Conservation (phyloP, 768 basidiomycete species). For the Boletus sp. region DNA sequence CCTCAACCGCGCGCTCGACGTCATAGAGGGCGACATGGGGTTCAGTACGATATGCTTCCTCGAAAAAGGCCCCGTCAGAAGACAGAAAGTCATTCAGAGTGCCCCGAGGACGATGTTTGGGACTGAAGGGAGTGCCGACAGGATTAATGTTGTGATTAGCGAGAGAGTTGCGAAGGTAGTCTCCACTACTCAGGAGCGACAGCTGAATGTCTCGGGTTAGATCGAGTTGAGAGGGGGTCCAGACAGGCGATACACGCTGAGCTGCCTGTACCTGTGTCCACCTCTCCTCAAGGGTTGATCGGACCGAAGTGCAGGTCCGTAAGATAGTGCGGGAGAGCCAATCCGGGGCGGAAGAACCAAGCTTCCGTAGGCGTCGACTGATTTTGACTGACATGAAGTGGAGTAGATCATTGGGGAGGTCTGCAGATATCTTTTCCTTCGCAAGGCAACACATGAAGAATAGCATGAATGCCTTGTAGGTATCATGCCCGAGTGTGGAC, state of each 20-base stretch:
- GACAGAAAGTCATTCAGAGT: slow-evolving; percentile 21
- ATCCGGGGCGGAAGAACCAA: slow-evolving; percentile 19
- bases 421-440: not conserved
- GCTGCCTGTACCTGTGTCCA: slow-evolving; percentile 35
- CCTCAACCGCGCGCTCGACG: slow-evolving; percentile 35
- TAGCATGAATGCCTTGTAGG: slow-evolving; percentile 37
- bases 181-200: slow-evolving; percentile 30
- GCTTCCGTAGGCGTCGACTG: slow-evolving; percentile 37
- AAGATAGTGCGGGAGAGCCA: slow-evolving; percentile 14
- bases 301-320: slow-evolving; percentile 14
- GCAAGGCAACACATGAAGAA: slow-evolving; percentile 28
- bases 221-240: slow-evolving; percentile 31
- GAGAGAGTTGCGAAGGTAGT: slow-evolving; percentile 28
- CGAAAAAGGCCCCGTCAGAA: slow-evolving; percentile 7
- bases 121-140: not conserved
- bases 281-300: slow-evolving; percentile 28
- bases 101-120: slow-evolving; percentile 5
- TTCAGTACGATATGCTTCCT: slow-evolving; percentile 7
- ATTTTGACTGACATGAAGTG: slow-evolving; percentile 39
- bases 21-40: slow-evolving; percentile 31
- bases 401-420: slow-evolving; percentile 34
- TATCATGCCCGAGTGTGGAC: slow-evolving; percentile 4
- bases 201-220: slow-evolving; percentile 32
- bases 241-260: slow-evolving; percentile 29
- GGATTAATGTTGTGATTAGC: not conserved